phyloP scores from a whole-genome alignment of 495 filamentous ascomycete genomes.

The Beverwykella pulmonaria region DNA sequence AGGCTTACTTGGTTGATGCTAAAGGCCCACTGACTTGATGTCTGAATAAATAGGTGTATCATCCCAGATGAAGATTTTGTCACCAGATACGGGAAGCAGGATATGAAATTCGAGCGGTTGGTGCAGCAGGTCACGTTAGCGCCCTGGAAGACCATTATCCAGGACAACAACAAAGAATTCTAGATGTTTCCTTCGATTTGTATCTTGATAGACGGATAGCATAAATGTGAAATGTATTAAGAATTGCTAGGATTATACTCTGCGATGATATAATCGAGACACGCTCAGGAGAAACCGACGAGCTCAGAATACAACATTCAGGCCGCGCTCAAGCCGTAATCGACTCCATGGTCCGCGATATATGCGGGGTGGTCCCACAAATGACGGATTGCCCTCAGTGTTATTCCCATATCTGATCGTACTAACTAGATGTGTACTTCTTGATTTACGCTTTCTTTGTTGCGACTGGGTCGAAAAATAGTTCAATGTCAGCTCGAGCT shows the following conservation, averaged over 20 bases:
- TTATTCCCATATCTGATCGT: conserved; percentile 13
- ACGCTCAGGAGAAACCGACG: not conserved
- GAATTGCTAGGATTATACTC: conserved; percentile 42
- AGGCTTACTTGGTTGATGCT: conserved; percentile 35
- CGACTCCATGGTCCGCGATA: conserved; percentile 35
- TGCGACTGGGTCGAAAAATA: conserved; percentile 28
- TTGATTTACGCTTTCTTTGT: conserved; percentile 45
- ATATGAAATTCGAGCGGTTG: conserved; percentile 12
- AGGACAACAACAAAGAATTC: conserved; percentile 16
- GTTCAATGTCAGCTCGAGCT: conserved; percentile 17
- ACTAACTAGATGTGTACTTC: conserved; percentile 38
- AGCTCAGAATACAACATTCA: not conserved
- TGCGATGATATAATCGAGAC: conserved; percentile 33
- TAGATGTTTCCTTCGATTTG: conserved; percentile 34
- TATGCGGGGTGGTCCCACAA: conserved; percentile 43
- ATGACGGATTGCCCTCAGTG: conserved; percentile 29
- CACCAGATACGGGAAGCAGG: not conserved
- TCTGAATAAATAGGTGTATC: conserved; percentile 5
- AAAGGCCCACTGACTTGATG: conserved; percentile 32
- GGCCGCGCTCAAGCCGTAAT: conserved; percentile 15
- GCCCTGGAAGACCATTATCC: not conserved
- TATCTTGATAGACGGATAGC: conserved; percentile 38
- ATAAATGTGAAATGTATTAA: conserved; percentile 41
- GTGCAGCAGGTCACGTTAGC: not conserved
- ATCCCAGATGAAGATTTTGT: not conserved